Conservation (phyloP, 2,329 filamentous ascomycete genomes). For the Xylaria hypoxylon region DNA sequence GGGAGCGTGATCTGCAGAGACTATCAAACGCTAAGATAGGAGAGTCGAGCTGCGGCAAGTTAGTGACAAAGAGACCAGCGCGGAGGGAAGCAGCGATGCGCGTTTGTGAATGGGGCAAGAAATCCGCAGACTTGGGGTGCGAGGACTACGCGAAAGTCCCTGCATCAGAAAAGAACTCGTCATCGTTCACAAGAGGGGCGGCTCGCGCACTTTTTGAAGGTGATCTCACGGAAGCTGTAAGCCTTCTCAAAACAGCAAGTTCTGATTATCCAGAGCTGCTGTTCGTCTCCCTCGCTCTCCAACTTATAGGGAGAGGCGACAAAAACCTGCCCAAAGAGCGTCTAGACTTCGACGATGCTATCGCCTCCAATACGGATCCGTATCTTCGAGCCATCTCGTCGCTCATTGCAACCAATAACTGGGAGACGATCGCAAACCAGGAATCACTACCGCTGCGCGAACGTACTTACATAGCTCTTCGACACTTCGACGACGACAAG, state of each 20-base stretch:
- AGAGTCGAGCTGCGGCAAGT: constrained; percentile 72
- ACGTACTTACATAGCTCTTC: constrained; percentile 78
- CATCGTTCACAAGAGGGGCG: constrained; percentile 77
- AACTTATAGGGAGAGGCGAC: constrained; percentile 67
- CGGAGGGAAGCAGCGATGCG: constrained; percentile 81
- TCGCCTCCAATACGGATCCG: constrained; percentile 76
- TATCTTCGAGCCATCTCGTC: constrained; percentile 84
- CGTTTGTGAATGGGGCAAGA: constrained; percentile 76
- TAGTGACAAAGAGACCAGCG: constrained; percentile 72
- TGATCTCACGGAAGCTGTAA: constrained; percentile 74
- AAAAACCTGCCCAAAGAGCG: constrained; percentile 59
- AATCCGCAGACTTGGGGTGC: constrained; percentile 61
- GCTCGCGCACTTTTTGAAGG: constrained; percentile 81
- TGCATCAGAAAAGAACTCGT: constrained; percentile 62
- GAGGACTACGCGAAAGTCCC: constrained; percentile 58
- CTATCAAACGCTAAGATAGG: constrained; percentile 74
- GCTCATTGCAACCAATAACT: constrained; percentile 80
- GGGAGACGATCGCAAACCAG: constrained; percentile 79
- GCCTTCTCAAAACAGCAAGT: constrained; percentile 76
- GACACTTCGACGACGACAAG: constrained; percentile 71
- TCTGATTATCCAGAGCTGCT: constrained; percentile 71
- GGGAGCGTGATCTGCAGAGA: constrained; percentile 71
- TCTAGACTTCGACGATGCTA: constrained; percentile 68
- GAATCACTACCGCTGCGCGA: constrained; percentile 79
- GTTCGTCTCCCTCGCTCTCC: constrained; percentile 75